phyloP scores from a whole-genome alignment of 495 filamentous ascomycete species.

The Cenococcum geophilum region DNA sequence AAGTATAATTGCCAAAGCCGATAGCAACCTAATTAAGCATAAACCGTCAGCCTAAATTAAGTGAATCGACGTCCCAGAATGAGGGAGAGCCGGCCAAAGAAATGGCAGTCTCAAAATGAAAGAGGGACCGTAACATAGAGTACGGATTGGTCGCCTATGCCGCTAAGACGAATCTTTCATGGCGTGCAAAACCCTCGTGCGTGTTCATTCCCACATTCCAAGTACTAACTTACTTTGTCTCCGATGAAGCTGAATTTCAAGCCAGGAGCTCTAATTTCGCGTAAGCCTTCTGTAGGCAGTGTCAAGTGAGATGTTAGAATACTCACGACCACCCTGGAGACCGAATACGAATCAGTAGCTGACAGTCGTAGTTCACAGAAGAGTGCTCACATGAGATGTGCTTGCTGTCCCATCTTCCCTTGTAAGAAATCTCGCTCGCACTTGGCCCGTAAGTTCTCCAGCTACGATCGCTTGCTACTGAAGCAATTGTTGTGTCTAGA shows the following conservation, averaged over 20 bases:
- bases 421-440: conserved; percentile 58
- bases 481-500: conserved; percentile 45
- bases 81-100: too few relatives aligned
- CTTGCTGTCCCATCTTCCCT: conserved; percentile 63
- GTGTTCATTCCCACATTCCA: neutral
- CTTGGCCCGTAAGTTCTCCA: conserved; percentile 52
- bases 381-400: conserved; percentile 48
- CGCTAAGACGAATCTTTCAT: too few relatives aligned
- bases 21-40: conserved; percentile 43
- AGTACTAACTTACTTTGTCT: conserved; percentile 35
- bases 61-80: neutral
- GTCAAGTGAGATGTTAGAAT: neutral
- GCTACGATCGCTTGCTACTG: conserved; percentile 14
- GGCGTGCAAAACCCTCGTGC: too few relatives aligned
- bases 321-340: conserved; percentile 37
- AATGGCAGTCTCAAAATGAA: too few relatives aligned
- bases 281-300: neutral
- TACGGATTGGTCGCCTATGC: too few relatives aligned
- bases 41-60: neutral
- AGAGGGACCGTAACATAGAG: too few relatives aligned
- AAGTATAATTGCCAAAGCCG: conserved; percentile 55
- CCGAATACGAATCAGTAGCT: neutral
- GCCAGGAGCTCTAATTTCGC: conserved; percentile 47
- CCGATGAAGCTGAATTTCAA: conserved; percentile 61
- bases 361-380: neutral